Evolutionary conservation across 2,329 filamentous ascomycete genomes (phyloP), one percentile per base, ranked within the genome.

Genomic region (Pseudogymnoascus sp.): DNA sequence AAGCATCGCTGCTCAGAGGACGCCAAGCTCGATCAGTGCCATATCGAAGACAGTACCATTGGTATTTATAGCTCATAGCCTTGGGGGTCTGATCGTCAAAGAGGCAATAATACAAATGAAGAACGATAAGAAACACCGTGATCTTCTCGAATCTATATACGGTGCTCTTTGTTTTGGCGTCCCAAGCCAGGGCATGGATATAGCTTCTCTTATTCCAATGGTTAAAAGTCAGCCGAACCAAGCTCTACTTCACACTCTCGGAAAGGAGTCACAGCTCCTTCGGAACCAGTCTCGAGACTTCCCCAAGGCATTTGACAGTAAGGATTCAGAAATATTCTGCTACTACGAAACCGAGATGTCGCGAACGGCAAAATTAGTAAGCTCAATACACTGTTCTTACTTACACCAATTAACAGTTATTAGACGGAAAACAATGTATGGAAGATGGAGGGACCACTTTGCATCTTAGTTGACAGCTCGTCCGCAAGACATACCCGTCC

Each of bases 51-150:
- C 25, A 19, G 25, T 55, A 19, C 67, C 67, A 2, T 35, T 67
- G 12, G 42, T 69, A 6, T 60, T 69, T 16, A 60, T 69, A 33
- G 64, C 62, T 16, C 67, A 69, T 35, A 67, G 67, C 58, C 59
- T 69, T n/a, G 66, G 66, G 12, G 67, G 67, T 2, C 52, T 69
- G 14, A 55, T 69, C 22, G 60, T 68, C 19, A 69, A 69, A 55
- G 55, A 69, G 63, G 66, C 65, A 60, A 61, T 61, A 58, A 60
- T 60, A 38, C 39, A 52, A 23, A 63, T 63, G 39, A 9, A 63
- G 6, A 55, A 61, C 35, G 61, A 60, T 45, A 19, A 30, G 22
- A 33, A 42, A 5, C 49, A 58, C 23, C 25, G 33, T 1, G 14
- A 39, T 22, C 42, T 60, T 9, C 30, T 64, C 6, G 38, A 55